Base-by-base conservation (phyloP, 2,329 filamentous ascomycete species). In the Xylaria sp. region DNA sequence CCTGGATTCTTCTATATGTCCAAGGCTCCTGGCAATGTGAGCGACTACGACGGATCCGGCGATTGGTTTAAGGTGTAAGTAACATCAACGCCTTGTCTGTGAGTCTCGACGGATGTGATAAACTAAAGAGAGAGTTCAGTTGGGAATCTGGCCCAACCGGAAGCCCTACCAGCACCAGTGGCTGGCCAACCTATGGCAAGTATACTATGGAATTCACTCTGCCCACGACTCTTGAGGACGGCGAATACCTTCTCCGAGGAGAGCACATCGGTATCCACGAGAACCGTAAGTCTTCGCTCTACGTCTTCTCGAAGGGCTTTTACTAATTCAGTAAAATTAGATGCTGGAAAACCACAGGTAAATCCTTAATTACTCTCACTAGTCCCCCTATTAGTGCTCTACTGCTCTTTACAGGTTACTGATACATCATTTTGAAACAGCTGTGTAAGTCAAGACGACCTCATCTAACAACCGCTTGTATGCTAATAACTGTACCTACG, bases 261-360 rank as follows among this genome's bases (percentile, higher is more conserved):
- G 76, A 79, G 63, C 76, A 79, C 59, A 76, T 79, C 54, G 77
- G 69, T 21, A 73, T 80, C 45, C 77, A 79, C 63, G 74, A 66
- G 56, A 61, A 61, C 53, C 58, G 59, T 62, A 56, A 62, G 63
- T 56, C 37, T 51, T 11, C 7, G 39, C 11, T 26, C 2, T 38
- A 20, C 2, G 4, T 19, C 34, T 13, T 17, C 3, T 19, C 7
- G 6, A 50, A 42, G 20, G 37, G 4, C 37, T 9, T 39, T 57
- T 21, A 48, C 52, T 63, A 40, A 63, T 18, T n/a, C 9, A 17
- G 4, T 43, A 44, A 39, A 22, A 38, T 7, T 13, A 64, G 74
- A 66, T 69, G 54, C 52, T 38, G 63, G 64, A 44, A 65, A 63
- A 50, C 62, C 63, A 44, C 63, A 65, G 59, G 57, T 65, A 74